Percentiles rank a stretch among this genome's conserved stretches.
Evolutionary conservation across 2,329 filamentous ascomycete genomes (phyloP).

Genomic region (Aaosphaeria pasadenensis): DNA sequence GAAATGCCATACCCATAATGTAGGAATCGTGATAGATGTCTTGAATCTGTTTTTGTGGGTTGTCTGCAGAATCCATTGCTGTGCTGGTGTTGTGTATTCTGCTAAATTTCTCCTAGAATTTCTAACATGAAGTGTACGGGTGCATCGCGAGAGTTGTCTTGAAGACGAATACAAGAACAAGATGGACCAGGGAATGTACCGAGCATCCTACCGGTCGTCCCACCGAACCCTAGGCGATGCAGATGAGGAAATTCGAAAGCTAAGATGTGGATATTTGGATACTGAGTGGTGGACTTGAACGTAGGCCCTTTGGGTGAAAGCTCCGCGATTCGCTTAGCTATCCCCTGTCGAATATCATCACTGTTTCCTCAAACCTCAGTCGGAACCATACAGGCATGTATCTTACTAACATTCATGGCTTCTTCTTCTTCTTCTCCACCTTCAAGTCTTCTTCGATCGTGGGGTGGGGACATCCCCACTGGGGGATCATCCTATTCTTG

Average conservation of each 20-base stretch:
- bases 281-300: constrained; percentile 1
- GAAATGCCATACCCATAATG: background rate
- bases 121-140: background rate
- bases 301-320: constrained; percentile 2
- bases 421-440: background rate
- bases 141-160: background rate
- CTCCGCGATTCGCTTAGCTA: background rate
- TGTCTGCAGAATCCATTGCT: background rate
- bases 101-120: background rate
- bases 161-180: background rate
- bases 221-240: constrained; percentile 1
- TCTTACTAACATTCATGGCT: background rate
- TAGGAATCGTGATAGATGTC: background rate
- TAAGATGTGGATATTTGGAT: background rate
- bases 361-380: background rate
- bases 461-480: constrained; percentile 1
- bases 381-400: no score
- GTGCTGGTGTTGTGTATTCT: background rate
- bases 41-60: background rate
- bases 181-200: background rate
- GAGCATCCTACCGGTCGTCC: constrained; percentile 1
- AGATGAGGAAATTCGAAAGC: background rate
- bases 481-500: background rate
- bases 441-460: background rate
- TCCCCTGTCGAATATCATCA: background rate